A percentile compares a stretch with the other conserved stretches of the same genome.
phyloP scores from a whole-genome alignment of 192 early-diverging fungal genomes.

The Backusella morwellensis region DNA sequence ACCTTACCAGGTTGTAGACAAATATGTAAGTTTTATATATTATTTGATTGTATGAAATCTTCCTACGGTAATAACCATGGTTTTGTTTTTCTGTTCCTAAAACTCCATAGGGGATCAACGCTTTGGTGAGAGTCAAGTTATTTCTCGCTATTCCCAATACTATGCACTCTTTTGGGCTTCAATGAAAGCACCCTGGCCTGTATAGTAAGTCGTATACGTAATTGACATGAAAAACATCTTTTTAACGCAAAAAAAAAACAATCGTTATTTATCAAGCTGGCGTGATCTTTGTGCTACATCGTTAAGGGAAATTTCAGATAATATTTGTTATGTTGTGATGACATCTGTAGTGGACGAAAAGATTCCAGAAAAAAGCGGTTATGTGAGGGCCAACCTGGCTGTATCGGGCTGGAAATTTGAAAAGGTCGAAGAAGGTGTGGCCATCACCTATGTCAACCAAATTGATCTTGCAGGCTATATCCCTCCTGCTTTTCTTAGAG shows the following conservation, averaged over 20 bases:
- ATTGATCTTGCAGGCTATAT: slow-evolving; percentile 53
- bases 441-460: slow-evolving; percentile 48
- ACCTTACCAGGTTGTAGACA: slow-evolving; percentile 42
- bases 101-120: slow-evolving; percentile 29
- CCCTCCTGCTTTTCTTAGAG: slow-evolving; percentile 45
- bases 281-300: slow-evolving; percentile 46
- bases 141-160: slow-evolving; percentile 11
- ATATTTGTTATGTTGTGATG: slow-evolving; percentile 40
- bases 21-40: slow-evolving; percentile 16
- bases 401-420: slow-evolving; percentile 50
- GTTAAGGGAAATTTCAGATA: slow-evolving; percentile 26
- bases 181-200: slow-evolving; percentile 34
- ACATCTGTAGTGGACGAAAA: slow-evolving; percentile 46
- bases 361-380: slow-evolving; percentile 46
- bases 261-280: slow-evolving; percentile 24
- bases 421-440: slow-evolving; percentile 37
- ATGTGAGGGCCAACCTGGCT: slow-evolving; percentile 46
- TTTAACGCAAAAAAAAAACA: background rate
- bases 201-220: slow-evolving; percentile 11
- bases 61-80: no score
- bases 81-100: no score
- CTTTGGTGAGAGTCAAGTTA: slow-evolving; percentile 27
- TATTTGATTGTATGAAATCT: no score
- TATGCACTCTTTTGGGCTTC: slow-evolving; percentile 34
- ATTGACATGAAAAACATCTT: background rate